phyloP scores from a whole-genome alignment of 2,329 filamentous ascomycete species.

The Botrytis fabae region DNA sequence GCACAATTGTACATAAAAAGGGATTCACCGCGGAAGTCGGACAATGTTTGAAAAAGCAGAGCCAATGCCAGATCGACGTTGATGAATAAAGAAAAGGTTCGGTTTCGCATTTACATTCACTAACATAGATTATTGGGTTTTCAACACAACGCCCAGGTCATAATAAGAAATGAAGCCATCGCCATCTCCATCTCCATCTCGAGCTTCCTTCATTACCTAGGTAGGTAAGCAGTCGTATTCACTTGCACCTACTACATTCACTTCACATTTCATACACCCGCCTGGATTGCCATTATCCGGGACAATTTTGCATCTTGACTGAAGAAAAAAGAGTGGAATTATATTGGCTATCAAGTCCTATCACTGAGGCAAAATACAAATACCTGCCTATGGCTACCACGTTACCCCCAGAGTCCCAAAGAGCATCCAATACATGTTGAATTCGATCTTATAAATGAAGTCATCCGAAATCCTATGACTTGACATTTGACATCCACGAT shows the following conservation, averaged over 20 bases:
- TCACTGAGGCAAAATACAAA: background rate
- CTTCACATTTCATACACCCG: background rate
- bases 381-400: background rate
- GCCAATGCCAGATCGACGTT: background rate
- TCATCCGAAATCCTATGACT: background rate
- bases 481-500: conserved; percentile 24
- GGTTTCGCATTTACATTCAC: background rate
- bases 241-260: background rate
- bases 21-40: background rate
- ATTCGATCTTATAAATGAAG: background rate
- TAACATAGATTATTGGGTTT: background rate
- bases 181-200: background rate
- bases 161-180: background rate
- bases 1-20: background rate
- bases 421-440: background rate
- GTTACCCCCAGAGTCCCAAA: background rate
- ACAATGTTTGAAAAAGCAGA: background rate
- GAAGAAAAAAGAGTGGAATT: background rate
- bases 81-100: background rate
- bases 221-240: background rate
- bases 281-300: background rate
- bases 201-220: background rate
- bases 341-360: background rate
- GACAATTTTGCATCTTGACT: background rate
- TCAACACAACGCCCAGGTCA: background rate